Percentiles rank a stretch among this genome's conserved stretches.
Evolutionary conservation across 2,329 filamentous ascomycete species (phyloP).

Genomic region (Trichoderma sp.): DNA sequence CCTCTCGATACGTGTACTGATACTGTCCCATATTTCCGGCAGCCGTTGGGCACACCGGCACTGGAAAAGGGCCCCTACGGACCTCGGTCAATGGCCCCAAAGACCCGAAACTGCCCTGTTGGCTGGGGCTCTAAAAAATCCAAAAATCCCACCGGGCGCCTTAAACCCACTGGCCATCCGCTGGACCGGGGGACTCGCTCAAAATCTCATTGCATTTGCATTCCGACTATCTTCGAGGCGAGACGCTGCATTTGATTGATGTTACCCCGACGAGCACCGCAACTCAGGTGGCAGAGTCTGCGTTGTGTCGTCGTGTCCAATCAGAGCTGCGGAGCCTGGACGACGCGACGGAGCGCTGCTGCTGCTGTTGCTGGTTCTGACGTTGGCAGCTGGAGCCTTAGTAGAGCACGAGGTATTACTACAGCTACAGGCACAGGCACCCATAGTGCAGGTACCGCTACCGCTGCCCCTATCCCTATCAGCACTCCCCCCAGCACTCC

Average conservation of each 20-base stretch:
- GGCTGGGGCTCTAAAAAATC: neutral
- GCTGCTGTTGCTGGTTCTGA: neutral
- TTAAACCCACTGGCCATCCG: neutral
- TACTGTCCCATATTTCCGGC: constrained; percentile 4
- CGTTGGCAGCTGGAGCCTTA: neutral
- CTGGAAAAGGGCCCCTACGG: neutral
- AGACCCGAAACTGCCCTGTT: neutral
- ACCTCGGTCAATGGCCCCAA: constrained; percentile 17
- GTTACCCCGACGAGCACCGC: neutral
- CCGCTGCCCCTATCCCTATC: neutral
- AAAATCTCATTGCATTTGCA: neutral
- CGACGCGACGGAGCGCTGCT: neutral
- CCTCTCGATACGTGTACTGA: neutral
- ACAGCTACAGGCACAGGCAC: constrained; percentile 1
- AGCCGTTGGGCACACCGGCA: constrained; percentile 3
- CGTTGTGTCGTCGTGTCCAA: constrained; percentile 22
- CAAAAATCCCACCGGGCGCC: neutral
- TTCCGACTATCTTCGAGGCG: neutral
- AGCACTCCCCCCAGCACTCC: neutral
- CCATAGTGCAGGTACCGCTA: neutral
- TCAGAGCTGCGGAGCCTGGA: constrained; percentile 15
- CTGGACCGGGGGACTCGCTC: neutral
- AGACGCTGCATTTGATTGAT: neutral
- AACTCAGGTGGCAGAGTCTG: constrained; percentile 22
- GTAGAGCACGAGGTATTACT: neutral